Evolutionary conservation across 306 rosid genomes (phyloP), one percentile per base, ranked within the genome.

Genomic region (Sesbania bispinosa): DNA sequence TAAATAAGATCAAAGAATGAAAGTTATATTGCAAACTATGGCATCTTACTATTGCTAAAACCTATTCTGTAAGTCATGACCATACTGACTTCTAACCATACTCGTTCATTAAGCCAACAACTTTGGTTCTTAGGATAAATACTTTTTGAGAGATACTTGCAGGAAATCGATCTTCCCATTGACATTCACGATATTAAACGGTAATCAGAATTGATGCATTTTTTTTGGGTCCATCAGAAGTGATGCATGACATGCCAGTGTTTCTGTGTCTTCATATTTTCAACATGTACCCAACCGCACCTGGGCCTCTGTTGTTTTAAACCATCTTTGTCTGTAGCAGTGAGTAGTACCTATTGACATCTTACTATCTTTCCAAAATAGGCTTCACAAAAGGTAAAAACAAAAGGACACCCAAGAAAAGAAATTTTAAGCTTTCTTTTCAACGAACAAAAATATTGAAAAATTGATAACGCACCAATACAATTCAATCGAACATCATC

Each of bases 401-500:
- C 58, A 2, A 36, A 35, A 11, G 23, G 77, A 41, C 35, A 65
- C 13, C 24, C 47, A 43, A 61, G 16, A 24, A n/a, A n/a, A 15
- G 18, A 64, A 59, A 38, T 9, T 50, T 16, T 55, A 57, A 68
- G 38, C 30, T 63, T 60, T 58, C 54, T 27, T 33, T 52, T 18
- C 58, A 69, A 63, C 11, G 30, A 76, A 55, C 19, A 32, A 23
- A 48, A 41, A 41, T 16, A n/a, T 23, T 27, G 62, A 59, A 78
- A 46, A 77, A 21, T 68, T 33, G 59, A 74, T 27, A 62, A 82
- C 91, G 9, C 50, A 94, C 98, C 98, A 69, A 94, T 67, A 74
- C 97, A 90, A 67, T 94, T 94, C 84, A 89, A 85, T 62, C 92
- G 90, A 64, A 89, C 95, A 76, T 94, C 97, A 67, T 89, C 91